These are phyloP conservation scores for Cordyceps militaris DNA, from an alignment of 2,329 filamentous ascomycete genomes.

Conservation along the genomic window DNA sequence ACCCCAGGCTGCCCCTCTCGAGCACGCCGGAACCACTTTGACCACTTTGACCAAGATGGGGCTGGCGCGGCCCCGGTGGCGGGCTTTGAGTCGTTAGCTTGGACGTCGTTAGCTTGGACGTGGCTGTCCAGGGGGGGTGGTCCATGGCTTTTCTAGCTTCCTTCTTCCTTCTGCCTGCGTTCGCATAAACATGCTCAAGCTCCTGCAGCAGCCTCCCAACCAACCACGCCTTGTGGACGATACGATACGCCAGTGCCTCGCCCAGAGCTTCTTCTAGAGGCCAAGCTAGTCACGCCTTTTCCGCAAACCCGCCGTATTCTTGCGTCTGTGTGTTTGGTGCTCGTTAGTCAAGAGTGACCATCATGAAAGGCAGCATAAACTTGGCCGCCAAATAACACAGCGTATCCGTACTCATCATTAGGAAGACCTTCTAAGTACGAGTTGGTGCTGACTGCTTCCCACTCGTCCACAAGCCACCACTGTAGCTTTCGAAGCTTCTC, in stretches of 20 bases:
- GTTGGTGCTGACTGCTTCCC: background rate
- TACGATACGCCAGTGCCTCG: no score
- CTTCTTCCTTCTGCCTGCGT: no score
- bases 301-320: background rate
- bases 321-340: no score
- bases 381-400: background rate
- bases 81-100: constrained; percentile 12
- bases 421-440: background rate
- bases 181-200: no score
- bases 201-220: background rate
- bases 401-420: background rate
- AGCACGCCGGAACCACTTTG: constrained; percentile 7
- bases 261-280: no score
- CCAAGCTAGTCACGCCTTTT: background rate
- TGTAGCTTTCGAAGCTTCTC: background rate
- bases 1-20: background rate
- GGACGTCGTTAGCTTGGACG: background rate
- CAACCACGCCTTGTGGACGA: background rate
- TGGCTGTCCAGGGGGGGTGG: constrained; percentile 3
- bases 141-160: background rate
- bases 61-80: background rate
- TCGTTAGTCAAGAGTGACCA: no score
- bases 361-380: background rate
- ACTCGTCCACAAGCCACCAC: background rate
- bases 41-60: constrained; percentile 2